Evolutionary conservation across 176 grass and related monocot genomes (phyloP).

Genomic region (Carex myosuroides): DNA sequence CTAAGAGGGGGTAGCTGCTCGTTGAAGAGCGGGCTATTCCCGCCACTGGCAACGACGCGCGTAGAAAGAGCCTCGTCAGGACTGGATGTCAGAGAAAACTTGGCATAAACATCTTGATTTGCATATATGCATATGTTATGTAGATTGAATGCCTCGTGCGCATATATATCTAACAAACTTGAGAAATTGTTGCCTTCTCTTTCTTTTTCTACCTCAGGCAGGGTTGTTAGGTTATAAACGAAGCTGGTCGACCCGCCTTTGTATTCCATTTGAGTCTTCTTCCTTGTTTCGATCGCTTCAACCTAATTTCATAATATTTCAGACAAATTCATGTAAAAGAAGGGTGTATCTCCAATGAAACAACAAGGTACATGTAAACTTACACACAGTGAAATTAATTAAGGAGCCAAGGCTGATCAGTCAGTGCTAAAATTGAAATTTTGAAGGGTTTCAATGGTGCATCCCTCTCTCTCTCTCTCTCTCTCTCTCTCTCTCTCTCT

Average conservation of each 20-base stretch:
- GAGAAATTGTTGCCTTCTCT: not conserved
- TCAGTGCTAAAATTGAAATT: not conserved
- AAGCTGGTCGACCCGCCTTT: not conserved
- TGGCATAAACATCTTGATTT: conserved; percentile 84
- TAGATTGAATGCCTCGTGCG: conserved; percentile 56
- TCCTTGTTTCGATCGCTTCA: not conserved
- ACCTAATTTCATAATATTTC: not conserved
- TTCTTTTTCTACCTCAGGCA: not conserved
- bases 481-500: not conserved
- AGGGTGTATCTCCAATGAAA: not conserved
- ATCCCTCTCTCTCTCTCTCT: not conserved
- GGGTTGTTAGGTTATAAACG: not conserved
- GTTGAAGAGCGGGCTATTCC: conserved; percentile 49
- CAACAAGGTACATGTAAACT: not conserved
- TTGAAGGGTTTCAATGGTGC: not conserved
- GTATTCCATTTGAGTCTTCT: conserved; percentile 3
- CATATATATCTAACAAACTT: conserved; percentile 53
- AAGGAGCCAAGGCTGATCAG: not conserved
- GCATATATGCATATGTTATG: conserved; percentile 96
- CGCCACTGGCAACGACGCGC: conserved; percentile 37
- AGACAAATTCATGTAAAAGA: not conserved
- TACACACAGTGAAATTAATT: not conserved
- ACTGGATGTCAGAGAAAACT: conserved; percentile 54
- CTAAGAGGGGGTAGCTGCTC: conserved; percentile 43
- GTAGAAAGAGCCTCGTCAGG: conserved; percentile 56